Conservation (phyloP, 257 asterid species). For the Thymus quinquecostatus region DNA sequence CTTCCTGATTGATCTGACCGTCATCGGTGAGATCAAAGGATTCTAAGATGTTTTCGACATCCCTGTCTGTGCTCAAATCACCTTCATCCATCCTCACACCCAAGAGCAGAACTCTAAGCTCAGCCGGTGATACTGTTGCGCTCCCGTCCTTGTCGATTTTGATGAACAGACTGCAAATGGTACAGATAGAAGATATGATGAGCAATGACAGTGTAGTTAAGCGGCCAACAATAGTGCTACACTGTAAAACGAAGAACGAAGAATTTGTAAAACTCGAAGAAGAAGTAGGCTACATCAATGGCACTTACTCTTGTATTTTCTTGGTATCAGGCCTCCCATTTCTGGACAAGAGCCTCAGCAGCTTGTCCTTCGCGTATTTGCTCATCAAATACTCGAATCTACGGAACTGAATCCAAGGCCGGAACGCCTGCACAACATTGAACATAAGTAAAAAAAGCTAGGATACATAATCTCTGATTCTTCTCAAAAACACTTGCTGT, state of each 20-base stretch:
- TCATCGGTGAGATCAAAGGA: conserved; percentile 51
- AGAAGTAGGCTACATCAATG: not conserved
- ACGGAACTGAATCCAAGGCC: conserved; percentile 59
- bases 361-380: conserved; percentile 61
- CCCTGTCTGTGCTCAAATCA: conserved; percentile 47
- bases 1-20: conserved; percentile 45
- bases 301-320: conserved; percentile 45
- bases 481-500: not conserved
- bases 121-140: conserved; percentile 49
- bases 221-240: not conserved
- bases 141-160: conserved; percentile 42
- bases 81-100: conserved; percentile 48
- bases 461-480: not conserved
- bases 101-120: conserved; percentile 57
- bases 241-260: not conserved
- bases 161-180: conserved; percentile 43
- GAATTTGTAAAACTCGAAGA: not conserved
- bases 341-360: conserved; percentile 43
- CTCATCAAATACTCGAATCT: conserved; percentile 54
- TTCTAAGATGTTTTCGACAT: conserved; percentile 49
- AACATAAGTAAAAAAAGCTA: not conserved
- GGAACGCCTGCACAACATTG: conserved; percentile 47
- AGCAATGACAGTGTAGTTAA: not conserved
- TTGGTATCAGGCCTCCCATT: conserved; percentile 53
- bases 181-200: not conserved